These are phyloP conservation scores for Camelina neglecta DNA, from an alignment of 345 rosid species.

Conservation along the genomic window DNA sequence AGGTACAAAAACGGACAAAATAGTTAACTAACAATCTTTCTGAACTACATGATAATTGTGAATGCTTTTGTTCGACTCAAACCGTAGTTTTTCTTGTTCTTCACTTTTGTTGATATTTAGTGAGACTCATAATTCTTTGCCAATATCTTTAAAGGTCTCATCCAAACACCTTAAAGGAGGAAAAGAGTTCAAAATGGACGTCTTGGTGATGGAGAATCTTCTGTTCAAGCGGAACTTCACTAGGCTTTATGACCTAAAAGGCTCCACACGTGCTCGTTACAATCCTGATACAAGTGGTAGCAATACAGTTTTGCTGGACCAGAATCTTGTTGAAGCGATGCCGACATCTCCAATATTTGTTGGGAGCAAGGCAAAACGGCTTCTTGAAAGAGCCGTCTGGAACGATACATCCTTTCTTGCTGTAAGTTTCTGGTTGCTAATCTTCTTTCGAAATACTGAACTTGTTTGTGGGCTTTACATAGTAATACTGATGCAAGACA, in stretches of 20 bases:
- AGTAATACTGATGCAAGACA: conserved; percentile 27
- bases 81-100: background rate
- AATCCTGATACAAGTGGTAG: conserved; percentile 88
- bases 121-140: conserved; percentile 21
- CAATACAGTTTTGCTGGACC: conserved; percentile 91
- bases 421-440: conserved; percentile 56
- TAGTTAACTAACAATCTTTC: background rate
- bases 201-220: conserved; percentile 98
- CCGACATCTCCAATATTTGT: conserved; percentile 96
- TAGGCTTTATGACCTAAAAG: conserved; percentile 91
- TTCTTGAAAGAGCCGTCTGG: conserved; percentile 97
- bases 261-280: conserved; percentile 93
- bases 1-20: conserved; percentile 55
- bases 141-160: conserved; percentile 64
- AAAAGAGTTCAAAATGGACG: conserved; percentile 89
- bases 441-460: background rate
- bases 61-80: conserved; percentile 1
- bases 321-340: conserved; percentile 96
- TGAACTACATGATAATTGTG: conserved; percentile 15
- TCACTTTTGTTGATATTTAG: conserved; percentile 8
- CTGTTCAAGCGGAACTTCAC: conserved; percentile 74
- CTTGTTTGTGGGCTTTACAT: conserved; percentile 10
- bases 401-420: conserved; percentile 96
- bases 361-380: conserved; percentile 86
- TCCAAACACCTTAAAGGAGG: conserved; percentile 90